Evolutionary conservation across 306 rosid species (phyloP).

Genomic region (Betula pendula): DNA sequence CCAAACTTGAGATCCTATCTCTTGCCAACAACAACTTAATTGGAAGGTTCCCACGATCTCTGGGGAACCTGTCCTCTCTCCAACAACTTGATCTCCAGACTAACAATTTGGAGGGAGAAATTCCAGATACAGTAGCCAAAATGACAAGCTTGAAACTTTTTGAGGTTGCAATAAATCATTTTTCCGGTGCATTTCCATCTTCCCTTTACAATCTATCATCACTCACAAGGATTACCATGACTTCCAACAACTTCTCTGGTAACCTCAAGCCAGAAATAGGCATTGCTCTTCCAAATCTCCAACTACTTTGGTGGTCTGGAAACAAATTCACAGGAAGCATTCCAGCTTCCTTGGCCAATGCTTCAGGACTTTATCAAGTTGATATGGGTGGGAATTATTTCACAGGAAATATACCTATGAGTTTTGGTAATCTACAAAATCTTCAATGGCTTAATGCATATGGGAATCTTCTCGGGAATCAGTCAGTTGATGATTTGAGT

Average conservation of each 20-base stretch:
- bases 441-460: neutral
- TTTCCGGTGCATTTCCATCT: neutral
- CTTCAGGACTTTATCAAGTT: too few relatives aligned
- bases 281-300: neutral
- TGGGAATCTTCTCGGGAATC: neutral
- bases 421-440: neutral
- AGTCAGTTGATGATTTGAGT: neutral
- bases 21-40: neutral
- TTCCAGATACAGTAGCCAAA: neutral
- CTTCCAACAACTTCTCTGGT: neutral
- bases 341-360: neutral
- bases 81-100: neutral
- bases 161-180: neutral
- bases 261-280: neutral
- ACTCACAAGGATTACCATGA: neutral
- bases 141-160: neutral
- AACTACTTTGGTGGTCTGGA: neutral
- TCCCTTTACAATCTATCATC: slow-evolving; percentile 3
- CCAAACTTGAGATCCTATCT: neutral
- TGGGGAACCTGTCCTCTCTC: slow-evolving; percentile 2
- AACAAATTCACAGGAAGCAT: neutral
- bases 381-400: neutral
- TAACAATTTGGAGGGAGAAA: slow-evolving; percentile 8
- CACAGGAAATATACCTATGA: neutral
- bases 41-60: neutral